These are phyloP conservation scores for Eutypa lata DNA, from an alignment of 2,329 filamentous ascomycete genomes.

Conservation along the genomic window DNA sequence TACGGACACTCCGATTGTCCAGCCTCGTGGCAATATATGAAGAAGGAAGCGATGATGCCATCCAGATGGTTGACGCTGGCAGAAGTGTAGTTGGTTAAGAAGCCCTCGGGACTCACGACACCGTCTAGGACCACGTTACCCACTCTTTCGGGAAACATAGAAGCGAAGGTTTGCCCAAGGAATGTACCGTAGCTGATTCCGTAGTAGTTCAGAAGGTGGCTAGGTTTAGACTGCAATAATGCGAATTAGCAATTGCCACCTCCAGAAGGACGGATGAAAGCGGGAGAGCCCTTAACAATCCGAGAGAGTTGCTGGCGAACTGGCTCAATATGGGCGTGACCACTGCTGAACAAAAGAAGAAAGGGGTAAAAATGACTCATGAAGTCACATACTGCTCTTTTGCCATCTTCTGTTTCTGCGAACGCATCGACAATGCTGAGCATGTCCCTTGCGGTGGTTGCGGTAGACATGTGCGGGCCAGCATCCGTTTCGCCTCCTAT, in stretches of 20 bases:
- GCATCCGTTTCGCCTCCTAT: slow-evolving; percentile 2
- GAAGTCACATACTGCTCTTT: slow-evolving; percentile 1
- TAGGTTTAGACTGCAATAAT: slow-evolving; percentile 4
- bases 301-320: too few species aligned
- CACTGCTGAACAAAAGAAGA: too few species aligned
- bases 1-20: slow-evolving; percentile 38
- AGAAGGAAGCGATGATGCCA: slow-evolving; percentile 39
- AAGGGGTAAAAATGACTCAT: too few species aligned
- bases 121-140: slow-evolving; percentile 40
- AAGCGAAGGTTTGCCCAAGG: slow-evolving; percentile 36
- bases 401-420: slow-evolving; percentile 4
- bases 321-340: too few species aligned
- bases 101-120: slow-evolving; percentile 39
- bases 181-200: slow-evolving; percentile 48
- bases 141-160: slow-evolving; percentile 36
- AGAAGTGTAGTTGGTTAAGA: slow-evolving; percentile 30
- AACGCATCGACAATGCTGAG: slow-evolving; percentile 16
- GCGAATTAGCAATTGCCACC: too few species aligned
- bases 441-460: slow-evolving; percentile 19
- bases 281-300: too few species aligned
- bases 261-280: too few species aligned
- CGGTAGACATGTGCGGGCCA: slow-evolving; percentile 15
- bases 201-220: slow-evolving; percentile 34
- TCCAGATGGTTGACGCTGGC: slow-evolving; percentile 41
- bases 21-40: slow-evolving; percentile 38